Evolutionary conservation across 371 early-diverging fungal species (phyloP), one percentile per base, ranked within the genome.

Genomic region (Paraphysoderma sedebokerense): DNA sequence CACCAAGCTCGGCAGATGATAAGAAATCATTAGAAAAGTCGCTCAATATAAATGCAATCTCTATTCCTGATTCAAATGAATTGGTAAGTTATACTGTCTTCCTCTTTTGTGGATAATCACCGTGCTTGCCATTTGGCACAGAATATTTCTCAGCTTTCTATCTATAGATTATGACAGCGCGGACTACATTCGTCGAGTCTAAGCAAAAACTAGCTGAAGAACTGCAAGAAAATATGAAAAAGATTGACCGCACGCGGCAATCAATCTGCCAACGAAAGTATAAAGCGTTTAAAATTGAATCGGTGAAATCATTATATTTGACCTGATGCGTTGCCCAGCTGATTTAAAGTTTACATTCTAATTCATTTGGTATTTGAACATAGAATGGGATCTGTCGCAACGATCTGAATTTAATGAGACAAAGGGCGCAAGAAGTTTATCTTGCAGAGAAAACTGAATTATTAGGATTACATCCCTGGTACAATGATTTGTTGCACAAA

Each of bases 391-490:
- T 50, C 40, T 59, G 54, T 34, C 29, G 35, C 15, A 60, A 63
- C 38, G 66, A 64, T 51, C 52, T 68, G 11, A 30, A 41, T n/a
- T 46, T 39, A 6, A 68, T 68, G 69, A 53, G 69, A 32, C 42
- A 35, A 3, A 56, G 49, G n/a, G 57, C 66, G 17, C 49, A 50
- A 9, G 44, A 34, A 2, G 51, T 58, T 44, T 47, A 54, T 31
- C 5, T 20, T 12, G 42, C 37, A 0, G 57, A 56, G 47, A 50
- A 52, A 22, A 32, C 23, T 20, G 28, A 41, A 22, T 30, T 53
- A 5, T 42, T 65, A 5, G 36, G 47, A 13, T 38, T 37, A 30
- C 69, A 68, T 42, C 61, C 65, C 22, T 68, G 69, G 69, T 68
- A 55, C 48, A 52, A 45, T 38, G 69, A 68, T 23, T 54, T 66